A percentile compares a stretch with the other conserved stretches of the same genome.
Conservation (phyloP, 768 basidiomycete species). For the Pleurotus giganteus region DNA sequence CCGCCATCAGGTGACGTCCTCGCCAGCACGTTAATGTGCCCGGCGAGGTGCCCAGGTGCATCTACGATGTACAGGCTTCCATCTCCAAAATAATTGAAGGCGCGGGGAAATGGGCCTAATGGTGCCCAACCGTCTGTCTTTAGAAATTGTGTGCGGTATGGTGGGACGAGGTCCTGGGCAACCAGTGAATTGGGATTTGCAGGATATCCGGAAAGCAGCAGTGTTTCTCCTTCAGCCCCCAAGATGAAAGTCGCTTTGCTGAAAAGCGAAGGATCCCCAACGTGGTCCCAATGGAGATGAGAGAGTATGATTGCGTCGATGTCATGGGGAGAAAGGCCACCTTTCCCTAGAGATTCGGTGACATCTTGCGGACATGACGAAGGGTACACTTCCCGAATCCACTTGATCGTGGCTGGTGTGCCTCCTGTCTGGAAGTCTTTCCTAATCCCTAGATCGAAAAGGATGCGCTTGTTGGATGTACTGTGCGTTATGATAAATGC, state of each 20-base stretch:
- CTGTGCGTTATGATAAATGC: constrained; percentile 54
- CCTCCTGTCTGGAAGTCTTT: constrained; percentile 39
- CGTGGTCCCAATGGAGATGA: constrained; percentile 56
- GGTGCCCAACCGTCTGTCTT: constrained; percentile 30
- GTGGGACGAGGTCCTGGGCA: constrained; percentile 30
- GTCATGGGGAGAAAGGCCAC: constrained; percentile 41
- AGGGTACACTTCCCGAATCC: constrained; percentile 23
- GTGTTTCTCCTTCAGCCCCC: constrained; percentile 34
- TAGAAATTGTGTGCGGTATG: constrained; percentile 36
- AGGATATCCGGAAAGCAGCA: constrained; percentile 42
- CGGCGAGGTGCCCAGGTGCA: constrained; percentile 53
- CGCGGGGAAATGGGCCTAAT: constrained; percentile 50
- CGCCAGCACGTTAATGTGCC: constrained; percentile 53
- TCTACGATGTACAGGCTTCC: constrained; percentile 59
- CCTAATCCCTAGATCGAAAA: constrained; percentile 59
- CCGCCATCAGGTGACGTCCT: constrained; percentile 51
- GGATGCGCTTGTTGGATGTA: constrained; percentile 26
- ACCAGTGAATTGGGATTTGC: constrained; percentile 31
- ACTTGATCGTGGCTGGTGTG: constrained; percentile 30
- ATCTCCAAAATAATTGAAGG: constrained; percentile 54
- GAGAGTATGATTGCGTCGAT: constrained; percentile 46
- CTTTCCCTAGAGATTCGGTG: constrained; percentile 45
- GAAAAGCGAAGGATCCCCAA: constrained; percentile 47
- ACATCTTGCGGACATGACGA: constrained; percentile 35
- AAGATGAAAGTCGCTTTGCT: constrained; percentile 45